These are phyloP conservation scores for Polytrichum commune DNA, from an alignment of 225 moss, liverwort and hornwort genomes.

Conservation along the genomic window DNA sequence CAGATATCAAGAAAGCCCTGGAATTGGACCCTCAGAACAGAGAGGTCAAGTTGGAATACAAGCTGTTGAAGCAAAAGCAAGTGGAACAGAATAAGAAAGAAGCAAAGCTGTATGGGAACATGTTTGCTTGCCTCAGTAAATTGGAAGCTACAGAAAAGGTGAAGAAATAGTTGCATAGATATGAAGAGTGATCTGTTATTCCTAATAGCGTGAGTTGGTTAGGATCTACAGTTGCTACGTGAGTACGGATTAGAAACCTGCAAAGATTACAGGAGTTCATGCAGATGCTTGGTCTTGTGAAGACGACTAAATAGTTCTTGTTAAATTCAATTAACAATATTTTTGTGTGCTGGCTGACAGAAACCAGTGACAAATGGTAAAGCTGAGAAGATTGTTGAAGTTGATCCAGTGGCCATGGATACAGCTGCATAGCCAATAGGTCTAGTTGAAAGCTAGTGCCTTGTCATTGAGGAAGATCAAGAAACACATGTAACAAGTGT, in stretches of 20 bases:
- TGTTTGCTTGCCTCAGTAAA: slow-evolving; percentile 87
- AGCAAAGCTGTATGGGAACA: slow-evolving; percentile 93
- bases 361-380: no score
- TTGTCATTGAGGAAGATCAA: background rate
- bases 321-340: no score
- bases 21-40: slow-evolving; percentile 79
- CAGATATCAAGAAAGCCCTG: slow-evolving; percentile 86
- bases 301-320: no score
- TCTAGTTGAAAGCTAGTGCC: background rate
- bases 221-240: no score
- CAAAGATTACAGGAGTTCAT: no score
- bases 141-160: slow-evolving; percentile 72
- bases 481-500: no score
- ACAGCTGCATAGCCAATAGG: background rate
- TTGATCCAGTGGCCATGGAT: background rate
- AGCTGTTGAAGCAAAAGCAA: slow-evolving; percentile 71
- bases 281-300: no score
- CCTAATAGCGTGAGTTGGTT: no score
- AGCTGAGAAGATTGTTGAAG: background rate
- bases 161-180: no score
- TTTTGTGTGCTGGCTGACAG: no score
- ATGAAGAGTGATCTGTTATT: no score
- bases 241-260: no score
- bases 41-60: slow-evolving; percentile 64
- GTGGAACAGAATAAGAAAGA: slow-evolving; percentile 93